Evolutionary conservation across 345 rosid genomes (phyloP).

Genomic region (Rhizophora apiculata): DNA sequence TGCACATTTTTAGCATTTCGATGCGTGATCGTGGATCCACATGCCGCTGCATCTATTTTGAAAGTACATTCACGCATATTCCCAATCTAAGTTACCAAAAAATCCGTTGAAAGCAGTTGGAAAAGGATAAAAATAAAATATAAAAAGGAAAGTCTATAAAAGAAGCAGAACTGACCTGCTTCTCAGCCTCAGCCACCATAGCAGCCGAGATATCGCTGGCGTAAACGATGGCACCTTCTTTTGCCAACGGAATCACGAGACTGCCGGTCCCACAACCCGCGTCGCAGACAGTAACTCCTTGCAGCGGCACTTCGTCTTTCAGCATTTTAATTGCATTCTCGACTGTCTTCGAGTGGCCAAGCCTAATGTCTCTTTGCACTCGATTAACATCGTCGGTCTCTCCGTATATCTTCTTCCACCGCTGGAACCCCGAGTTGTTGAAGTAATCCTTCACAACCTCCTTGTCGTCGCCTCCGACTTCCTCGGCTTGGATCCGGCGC

Average conservation of each 20-base stretch:
- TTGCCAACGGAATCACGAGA: slow-evolving; percentile 76
- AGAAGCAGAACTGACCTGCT: slow-evolving; percentile 39
- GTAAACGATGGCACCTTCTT: slow-evolving; percentile 78
- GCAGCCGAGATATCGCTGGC: slow-evolving; percentile 93
- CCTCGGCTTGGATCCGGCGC: slow-evolving; percentile 78
- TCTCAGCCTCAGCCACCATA: slow-evolving; percentile 89
- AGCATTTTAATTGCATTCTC: slow-evolving; percentile 73
- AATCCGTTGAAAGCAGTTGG: not conserved
- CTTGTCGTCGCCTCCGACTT: slow-evolving; percentile 88
- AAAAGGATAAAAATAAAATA: not conserved
- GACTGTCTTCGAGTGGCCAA: slow-evolving; percentile 83
- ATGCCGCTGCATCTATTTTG: too few relatives aligned
- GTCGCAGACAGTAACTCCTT: slow-evolving; percentile 81
- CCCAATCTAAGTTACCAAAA: not conserved
- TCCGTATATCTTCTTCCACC: slow-evolving; percentile 94
- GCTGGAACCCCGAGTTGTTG: slow-evolving; percentile 80
- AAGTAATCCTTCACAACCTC: slow-evolving; percentile 91
- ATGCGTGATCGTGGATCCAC: too few relatives aligned
- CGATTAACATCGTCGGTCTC: slow-evolving; percentile 84
- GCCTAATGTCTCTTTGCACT: slow-evolving; percentile 75
- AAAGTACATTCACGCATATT: too few relatives aligned
- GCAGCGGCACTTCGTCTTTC: slow-evolving; percentile 64
- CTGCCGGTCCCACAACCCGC: slow-evolving; percentile 91
- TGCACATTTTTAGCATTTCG: too few relatives aligned
- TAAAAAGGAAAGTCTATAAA: not conserved